A percentile compares a stretch with the other conserved stretches of the same genome.
Evolutionary conservation across 441 rosid genomes (phyloP).

Genomic region (Populus hybrid): DNA sequence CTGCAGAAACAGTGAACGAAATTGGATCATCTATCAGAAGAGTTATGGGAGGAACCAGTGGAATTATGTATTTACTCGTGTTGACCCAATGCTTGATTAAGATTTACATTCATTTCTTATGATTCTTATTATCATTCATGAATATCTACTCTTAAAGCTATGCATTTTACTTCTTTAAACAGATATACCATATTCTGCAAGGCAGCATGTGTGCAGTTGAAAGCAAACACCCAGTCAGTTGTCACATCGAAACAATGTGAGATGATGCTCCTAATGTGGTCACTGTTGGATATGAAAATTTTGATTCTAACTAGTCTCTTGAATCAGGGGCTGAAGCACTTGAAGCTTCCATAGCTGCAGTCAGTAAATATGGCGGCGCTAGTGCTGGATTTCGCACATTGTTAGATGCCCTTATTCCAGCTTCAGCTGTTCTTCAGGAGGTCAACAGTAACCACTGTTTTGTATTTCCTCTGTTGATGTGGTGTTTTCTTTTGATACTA

Average conservation of each 20-base stretch:
- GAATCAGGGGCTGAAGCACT: constrained; percentile 83
- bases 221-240: constrained; percentile 44
- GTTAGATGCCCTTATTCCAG: constrained; percentile 93
- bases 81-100: constrained; percentile 12
- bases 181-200: constrained; percentile 81
- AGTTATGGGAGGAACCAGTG: constrained; percentile 98
- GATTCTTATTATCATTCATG: background rate
- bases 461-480: constrained; percentile 1
- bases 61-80: constrained; percentile 60
- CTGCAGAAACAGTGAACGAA: constrained; percentile 83
- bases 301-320: constrained; percentile 14
- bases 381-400: constrained; percentile 85
- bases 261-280: constrained; percentile 27
- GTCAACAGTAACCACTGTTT: constrained; percentile 27
- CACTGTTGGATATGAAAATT: constrained; percentile 3
- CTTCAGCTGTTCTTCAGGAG: constrained; percentile 74
- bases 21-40: constrained; percentile 81
- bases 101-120: constrained; percentile 7
- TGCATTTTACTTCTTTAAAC: constrained; percentile 16
- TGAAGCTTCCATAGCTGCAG: constrained; percentile 76
- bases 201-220: constrained; percentile 83
- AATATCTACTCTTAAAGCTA: background rate
- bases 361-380: constrained; percentile 95
- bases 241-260: constrained; percentile 74
- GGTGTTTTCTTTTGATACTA: constrained; percentile 7